Percentiles rank a stretch among this genome's conserved stretches.
Conservation (phyloP, 2,329 filamentous ascomycete genomes). For the Botrytis tulipae region DNA sequence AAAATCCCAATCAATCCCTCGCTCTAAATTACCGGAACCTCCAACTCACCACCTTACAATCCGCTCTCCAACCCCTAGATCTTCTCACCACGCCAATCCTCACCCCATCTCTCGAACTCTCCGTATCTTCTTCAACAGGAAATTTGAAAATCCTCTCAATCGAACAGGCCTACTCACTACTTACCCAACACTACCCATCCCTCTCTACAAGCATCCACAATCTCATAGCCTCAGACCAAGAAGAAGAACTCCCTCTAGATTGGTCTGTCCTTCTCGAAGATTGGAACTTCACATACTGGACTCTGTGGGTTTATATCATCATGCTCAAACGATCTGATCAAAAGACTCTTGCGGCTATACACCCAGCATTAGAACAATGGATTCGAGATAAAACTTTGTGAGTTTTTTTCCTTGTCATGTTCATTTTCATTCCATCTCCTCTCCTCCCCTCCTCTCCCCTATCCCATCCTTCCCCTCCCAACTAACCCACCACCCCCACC, state of each 20-base stretch:
- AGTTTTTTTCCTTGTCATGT: not conserved
- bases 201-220: conserved; percentile 19
- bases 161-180: conserved; percentile 30
- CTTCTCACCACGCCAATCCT: conserved; percentile 6
- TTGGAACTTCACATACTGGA: conserved; percentile 34
- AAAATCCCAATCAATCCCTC: conserved; percentile 31
- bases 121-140: not conserved
- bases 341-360: not conserved
- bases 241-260: conserved; percentile 32
- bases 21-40: conserved; percentile 30
- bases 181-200: conserved; percentile 22
- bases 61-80: conserved; percentile 20
- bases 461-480: not conserved
- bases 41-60: conserved; percentile 28
- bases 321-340: conserved; percentile 15
- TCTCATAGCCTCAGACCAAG: conserved; percentile 32
- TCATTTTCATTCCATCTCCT: too few relatives aligned
- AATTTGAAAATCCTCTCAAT: conserved; percentile 35
- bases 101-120: not conserved
- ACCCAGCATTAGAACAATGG: not conserved
- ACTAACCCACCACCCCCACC: too few relatives aligned
- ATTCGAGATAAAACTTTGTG: not conserved
- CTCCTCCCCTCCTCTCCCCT: too few relatives aligned
- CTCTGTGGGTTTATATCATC: conserved; percentile 32
- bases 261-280: conserved; percentile 31